Evolutionary conservation across 2,329 filamentous ascomycete genomes (phyloP), one percentile per base, ranked within the genome.

Genomic region (Davidsoniella virescens): DNA sequence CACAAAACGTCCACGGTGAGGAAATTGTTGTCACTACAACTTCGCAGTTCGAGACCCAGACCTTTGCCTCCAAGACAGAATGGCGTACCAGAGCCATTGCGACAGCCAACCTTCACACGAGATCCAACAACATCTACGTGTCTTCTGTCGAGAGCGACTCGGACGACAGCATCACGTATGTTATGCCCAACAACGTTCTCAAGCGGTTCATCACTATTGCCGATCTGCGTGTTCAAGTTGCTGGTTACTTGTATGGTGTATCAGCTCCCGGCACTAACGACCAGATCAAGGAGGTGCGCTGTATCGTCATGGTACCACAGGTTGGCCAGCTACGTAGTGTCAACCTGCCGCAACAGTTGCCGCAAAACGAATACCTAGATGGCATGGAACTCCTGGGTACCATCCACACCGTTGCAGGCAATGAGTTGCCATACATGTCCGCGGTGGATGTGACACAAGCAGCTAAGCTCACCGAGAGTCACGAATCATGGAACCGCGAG

Each of bases 21-120:
- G 92, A 98, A 61, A 94, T 98, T 61, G 88, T 98, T 58, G 90
- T 96, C 23, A 95, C 92, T 0, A 98, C 93, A 0, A 98, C 92
- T 0, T 96, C 92, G 16, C 86, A 95, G 61, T 98, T 94, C 60
- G 92, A 98, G 67, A 88, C 95, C 66, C 86, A 94, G 63, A 90
- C 88, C 0, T 98, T 98, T 63, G 88, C 90, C 9, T 96, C 90
- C 16, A 96, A 96, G 77, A 98, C 92, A 0, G 92, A 98, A 62
- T 98, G 92, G 92, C 84, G 92, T 49, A 98, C 92, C 9, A 74
- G 93, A 57, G 92, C 92, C 29, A 95, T 98, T 61, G 93, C 92
- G 7, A 94, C 92, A 2, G 93, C 88, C 20, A 98, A 98, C 64
- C 70, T 98, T 56, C 82, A 90, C 43, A 95, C 88, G 44, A 76